Evolutionary conservation across 306 rosid genomes (phyloP), one percentile per base, ranked within the genome.

Genomic region (Rosa lucieae): DNA sequence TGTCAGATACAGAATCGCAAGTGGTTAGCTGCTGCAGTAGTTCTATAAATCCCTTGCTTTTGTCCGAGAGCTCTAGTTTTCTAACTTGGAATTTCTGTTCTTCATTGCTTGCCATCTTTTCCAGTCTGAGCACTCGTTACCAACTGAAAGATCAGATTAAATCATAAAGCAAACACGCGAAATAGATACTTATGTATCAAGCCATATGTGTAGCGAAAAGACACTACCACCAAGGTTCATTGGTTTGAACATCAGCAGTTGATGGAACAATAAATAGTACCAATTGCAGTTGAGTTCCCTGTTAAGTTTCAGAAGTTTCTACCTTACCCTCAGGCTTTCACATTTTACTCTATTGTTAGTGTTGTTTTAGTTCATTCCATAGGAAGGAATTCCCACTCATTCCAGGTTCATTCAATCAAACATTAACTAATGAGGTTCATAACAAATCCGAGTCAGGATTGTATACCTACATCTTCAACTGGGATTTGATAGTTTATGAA

Each of bases 41-140:
- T 84, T 92, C 88, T 20, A 87, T 81, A 77, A 92, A 94, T 12
- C 96, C 96, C 82, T 90, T 94, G 61, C 85, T 78, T 84, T 89
- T 92, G 84, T 94, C 98, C 0, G 89, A 84, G 56, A 89, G 78
- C 85, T 89, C 88, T 37, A 92, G 65, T 63, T 66, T 90, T 75
- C 94, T 83, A 4, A 84, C 89, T 77, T 69, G 61, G 75, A 79
- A 81, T n/a, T 72, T 77, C 10, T 78, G 76, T 9, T 85, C 89
- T 70, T 85, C 88, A 17, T 44, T 67, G 51, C 62, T 71, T 21
- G 80, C 79, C 92, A 89, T 88, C 73, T 77, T 56, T 21, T 46
- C 44, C 26, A 42, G 23, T n/a, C 67, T 21, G 52, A 39, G 18
- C 13, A 42, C 61, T 55, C 43, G 23, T 67, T 10, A 47, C 26